Percentiles rank a stretch among this genome's conserved stretches.
Conservation (phyloP, 2,329 filamentous ascomycete species). For the Venturiaceae sp. region DNA sequence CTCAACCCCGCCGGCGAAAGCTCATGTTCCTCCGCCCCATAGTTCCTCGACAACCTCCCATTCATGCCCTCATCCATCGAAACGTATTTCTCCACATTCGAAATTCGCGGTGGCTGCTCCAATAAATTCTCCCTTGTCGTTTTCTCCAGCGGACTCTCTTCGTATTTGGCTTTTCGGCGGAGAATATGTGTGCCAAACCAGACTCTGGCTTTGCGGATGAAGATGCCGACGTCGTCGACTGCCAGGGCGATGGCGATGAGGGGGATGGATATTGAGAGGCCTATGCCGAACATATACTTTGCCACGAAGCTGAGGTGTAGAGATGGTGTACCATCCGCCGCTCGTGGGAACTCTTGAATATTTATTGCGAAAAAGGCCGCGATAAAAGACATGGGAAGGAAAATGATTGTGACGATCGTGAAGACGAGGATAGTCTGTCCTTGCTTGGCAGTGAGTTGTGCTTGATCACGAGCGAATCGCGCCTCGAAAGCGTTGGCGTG, state of each 20-base stretch:
- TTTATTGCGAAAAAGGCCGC: slow-evolving; percentile 47
- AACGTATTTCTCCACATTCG: neutral
- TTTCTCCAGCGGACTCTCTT: neutral
- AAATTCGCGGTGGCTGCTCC: neutral
- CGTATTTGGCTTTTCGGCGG: neutral
- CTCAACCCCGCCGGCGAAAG: neutral
- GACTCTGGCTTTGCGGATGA: neutral
- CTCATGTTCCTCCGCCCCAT: neutral
- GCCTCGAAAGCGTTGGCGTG: slow-evolving; percentile 60
- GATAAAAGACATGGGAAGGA: slow-evolving; percentile 46
- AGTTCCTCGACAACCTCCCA: neutral
- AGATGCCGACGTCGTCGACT: slow-evolving; percentile 28
- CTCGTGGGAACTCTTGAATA: slow-evolving; percentile 36
- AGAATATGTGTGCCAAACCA: neutral
- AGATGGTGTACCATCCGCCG: slow-evolving; percentile 16
- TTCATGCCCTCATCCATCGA: neutral
- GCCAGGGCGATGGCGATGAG: slow-evolving; percentile 36
- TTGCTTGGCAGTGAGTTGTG: slow-evolving; percentile 49
- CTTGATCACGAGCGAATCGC: slow-evolving; percentile 51
- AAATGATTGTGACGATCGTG: slow-evolving; percentile 49
- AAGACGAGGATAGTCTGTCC: slow-evolving; percentile 49
- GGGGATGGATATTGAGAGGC: slow-evolving; percentile 43
- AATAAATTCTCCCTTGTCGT: neutral
- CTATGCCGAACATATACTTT: slow-evolving; percentile 47
- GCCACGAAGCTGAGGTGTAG: slow-evolving; percentile 41